Base-by-base conservation (phyloP, 2,329 filamentous ascomycete genomes). In the Graphilbum fragrans region DNA sequence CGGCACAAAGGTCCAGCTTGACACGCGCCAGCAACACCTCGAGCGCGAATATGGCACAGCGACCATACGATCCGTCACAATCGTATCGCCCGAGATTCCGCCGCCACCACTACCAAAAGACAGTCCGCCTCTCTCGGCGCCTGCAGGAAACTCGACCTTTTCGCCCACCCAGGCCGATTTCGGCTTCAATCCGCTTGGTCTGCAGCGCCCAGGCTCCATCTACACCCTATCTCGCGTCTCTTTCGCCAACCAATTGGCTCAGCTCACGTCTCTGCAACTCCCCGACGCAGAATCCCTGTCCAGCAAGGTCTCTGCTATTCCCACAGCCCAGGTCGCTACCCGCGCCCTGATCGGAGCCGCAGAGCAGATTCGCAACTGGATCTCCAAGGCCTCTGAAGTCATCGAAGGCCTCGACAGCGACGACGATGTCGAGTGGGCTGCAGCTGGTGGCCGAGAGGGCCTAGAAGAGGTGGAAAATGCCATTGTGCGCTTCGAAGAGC, bases 341-440 rank as follows among this genome's bases (percentile, higher is more conserved):
- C 82, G 77, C 45, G 86, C 87, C 1, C 70, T 96, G 41, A 82
- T 86, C 49, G 83, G 85, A 50, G 86, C 90, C 11, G 86, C 88
- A 5, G 86, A 93, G 47, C 88, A 96, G 60, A 96, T 98, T 50
- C 75, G 82, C 48, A 81, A 82, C 53, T 98, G 92, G 92, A 94
- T 95, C 55, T 74, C 75, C 48, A 95, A 95, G 59, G 90, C 90
- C 0, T 82, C 82, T 0, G 86, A 94, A 53, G 88, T 96, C 25
- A 78, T 98, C 41, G 75, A 76, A 41, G 88, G 88, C 5, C 67
- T 98, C 34, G 87, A 96, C 58, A 87, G 88, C 41, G 90, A 96
- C 48, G 92, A 96, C 58, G 92, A 98, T 56, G 87, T 96, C 16
- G 90, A 96, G 59, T 98, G 92, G 92, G 88, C 92, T 2, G 90